Percentiles rank a stretch among this genome's conserved stretches.
Conservation (phyloP, 75 land plant species). For the Selaginella moellendorffii region DNA sequence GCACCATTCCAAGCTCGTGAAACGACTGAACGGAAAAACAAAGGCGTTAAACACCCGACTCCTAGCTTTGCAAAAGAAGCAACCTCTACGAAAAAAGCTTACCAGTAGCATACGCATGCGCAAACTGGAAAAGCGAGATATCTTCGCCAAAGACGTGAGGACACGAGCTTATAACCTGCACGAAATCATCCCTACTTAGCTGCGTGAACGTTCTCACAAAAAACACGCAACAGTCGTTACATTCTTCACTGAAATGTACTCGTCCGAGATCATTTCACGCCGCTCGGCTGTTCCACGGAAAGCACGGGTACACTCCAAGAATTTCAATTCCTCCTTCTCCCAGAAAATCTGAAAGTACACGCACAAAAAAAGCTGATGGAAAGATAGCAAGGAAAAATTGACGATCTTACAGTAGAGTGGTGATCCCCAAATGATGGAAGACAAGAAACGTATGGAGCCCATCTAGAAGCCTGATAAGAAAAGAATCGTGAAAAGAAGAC, state of each 20-base stretch:
- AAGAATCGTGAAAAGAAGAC: no score
- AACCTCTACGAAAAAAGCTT: not conserved
- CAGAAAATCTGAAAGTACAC: not conserved
- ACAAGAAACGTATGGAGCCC: constrained; percentile 60
- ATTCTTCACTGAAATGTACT: not conserved
- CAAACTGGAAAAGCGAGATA: constrained; percentile 32
- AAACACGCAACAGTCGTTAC: no score
- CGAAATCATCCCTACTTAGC: not conserved
- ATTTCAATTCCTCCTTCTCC: not conserved
- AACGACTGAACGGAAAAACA: no score
- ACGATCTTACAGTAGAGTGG: constrained; percentile 63
- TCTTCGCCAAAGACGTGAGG: constrained; percentile 36
- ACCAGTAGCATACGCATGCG: constrained; percentile 77
- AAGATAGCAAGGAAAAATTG: no score
- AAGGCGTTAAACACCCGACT: no score
- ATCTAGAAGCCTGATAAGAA: constrained; percentile 56
- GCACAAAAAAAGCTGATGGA: no score
- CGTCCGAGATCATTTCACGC: not conserved
- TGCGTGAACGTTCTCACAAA: no score
- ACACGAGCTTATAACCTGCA: constrained; percentile 45
- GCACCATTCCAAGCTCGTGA: not conserved
- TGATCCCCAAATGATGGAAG: constrained; percentile 44
- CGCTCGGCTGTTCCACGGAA: not conserved
- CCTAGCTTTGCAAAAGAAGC: not conserved
- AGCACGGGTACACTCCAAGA: not conserved